Base-by-base conservation (phyloP, 495 filamentous ascomycete genomes). In the Tuber brumale region DNA sequence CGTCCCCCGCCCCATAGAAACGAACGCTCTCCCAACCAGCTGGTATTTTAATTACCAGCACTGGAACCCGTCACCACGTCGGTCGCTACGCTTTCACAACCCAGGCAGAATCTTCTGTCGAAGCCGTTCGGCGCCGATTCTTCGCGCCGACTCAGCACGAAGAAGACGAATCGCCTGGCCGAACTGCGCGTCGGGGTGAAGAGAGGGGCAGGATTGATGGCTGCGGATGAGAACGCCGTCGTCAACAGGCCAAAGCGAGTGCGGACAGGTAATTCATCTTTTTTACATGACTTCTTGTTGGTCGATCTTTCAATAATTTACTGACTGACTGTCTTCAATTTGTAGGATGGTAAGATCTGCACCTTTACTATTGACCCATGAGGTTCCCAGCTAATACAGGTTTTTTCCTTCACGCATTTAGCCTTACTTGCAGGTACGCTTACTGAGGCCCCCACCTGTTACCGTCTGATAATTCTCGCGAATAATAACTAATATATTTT, bases 181-280 rank as follows among this genome's bases (percentile, higher is more conserved):
- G 72, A 79, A 75, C 78, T 75, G 76, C 72, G 79, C 69, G 74
- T 72, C n/a, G 80, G 80, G 70, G 74, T 81, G 76, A 82, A 82
- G 73, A 81, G 79, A 66, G 74, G 69, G 71, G 80, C 71, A 72
- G 76, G 73, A 77, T 76, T 75, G 70, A 82, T 82, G 81, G 81
- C 81, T 72, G 81, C 81, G 41, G 77, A 82, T 75, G 81, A 82
- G 46, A 73, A 75, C 57, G 74, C 77, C 35, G 83, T 76, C 70
- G 80, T 76, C 44, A 84, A 81, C 79, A 77, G 83, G 73, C 83
- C 83, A 44, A 84, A 84, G 74, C 74, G 83, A 80, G 83, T 84
- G 57, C 83, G 83, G 66, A 84, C 83, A 79, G 83, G 83, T 82
- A 83, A 72, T 75, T 76, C 71, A 43, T 73, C 70, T 75, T 43